Conservation (phyloP, 163 green algal genomes). For the Scenedesmus sp. region DNA sequence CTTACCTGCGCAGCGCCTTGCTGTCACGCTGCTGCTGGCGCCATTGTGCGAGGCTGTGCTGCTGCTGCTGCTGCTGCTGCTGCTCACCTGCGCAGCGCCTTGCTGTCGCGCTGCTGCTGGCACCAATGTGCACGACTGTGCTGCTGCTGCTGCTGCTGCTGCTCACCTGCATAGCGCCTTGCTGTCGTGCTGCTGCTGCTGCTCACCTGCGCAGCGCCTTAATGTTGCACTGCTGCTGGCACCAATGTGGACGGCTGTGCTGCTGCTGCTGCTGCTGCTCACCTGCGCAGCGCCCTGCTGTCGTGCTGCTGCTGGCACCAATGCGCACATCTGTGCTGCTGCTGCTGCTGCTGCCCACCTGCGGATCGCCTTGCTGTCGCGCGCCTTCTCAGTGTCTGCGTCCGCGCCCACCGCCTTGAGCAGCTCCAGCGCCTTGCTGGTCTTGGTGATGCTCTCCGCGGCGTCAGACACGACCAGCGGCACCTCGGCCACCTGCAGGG, state of each 20-base stretch:
- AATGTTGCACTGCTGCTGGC: too few relatives aligned
- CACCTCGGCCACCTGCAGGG: slow-evolving; percentile 88
- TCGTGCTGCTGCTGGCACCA: not conserved
- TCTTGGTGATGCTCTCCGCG: slow-evolving; percentile 95
- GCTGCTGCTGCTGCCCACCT: slow-evolving; percentile 14
- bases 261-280: not conserved
- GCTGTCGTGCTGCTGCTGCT: not conserved
- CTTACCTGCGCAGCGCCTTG: not conserved
- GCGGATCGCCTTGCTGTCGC: slow-evolving; percentile 87
- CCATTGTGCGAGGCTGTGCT: too few relatives aligned
- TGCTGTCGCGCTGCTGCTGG: not conserved
- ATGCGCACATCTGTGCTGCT: not conserved
- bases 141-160: not conserved
- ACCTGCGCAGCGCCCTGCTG: slow-evolving; percentile 81
- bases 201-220: too few relatives aligned
- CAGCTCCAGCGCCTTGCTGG: slow-evolving; percentile 92
- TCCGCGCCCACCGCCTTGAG: slow-evolving; percentile 92
- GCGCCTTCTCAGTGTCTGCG: slow-evolving; percentile 94
- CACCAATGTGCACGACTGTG: too few relatives aligned
- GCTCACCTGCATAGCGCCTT: not conserved
- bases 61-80: too few relatives aligned
- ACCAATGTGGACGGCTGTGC: not conserved
- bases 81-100: too few relatives aligned
- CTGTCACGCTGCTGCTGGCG: not conserved
- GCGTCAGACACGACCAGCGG: slow-evolving; percentile 95